Percentiles rank a stretch among this genome's conserved stretches.
These are phyloP conservation scores for Xylariaceae sp. DNA, from an alignment of 2,329 filamentous ascomycete genomes.

Conservation along the genomic window DNA sequence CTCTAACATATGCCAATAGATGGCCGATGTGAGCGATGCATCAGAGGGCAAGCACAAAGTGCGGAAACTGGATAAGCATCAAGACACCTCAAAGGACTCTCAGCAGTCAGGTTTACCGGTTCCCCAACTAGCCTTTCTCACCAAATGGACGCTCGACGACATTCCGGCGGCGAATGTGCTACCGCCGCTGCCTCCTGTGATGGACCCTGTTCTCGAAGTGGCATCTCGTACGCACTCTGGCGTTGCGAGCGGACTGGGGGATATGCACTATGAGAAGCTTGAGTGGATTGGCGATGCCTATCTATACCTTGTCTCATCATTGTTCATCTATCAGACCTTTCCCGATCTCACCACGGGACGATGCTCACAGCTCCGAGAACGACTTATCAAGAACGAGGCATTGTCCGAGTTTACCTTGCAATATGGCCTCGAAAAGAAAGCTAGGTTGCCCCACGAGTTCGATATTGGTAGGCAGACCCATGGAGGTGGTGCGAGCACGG, in stretches of 20 bases:
- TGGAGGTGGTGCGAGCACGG: constrained; percentile 33
- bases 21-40: constrained; percentile 4
- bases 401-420: constrained; percentile 61
- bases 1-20: constrained; percentile 10
- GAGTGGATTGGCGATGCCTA: constrained; percentile 90
- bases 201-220: constrained; percentile 52
- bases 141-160: constrained; percentile 46
- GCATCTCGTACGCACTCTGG: constrained; percentile 64
- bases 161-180: constrained; percentile 37
- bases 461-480: constrained; percentile 26
- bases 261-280: constrained; percentile 67
- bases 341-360: constrained; percentile 59
- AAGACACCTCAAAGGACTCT: background rate
- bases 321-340: constrained; percentile 70
- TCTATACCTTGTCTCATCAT: constrained; percentile 68
- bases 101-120: constrained; percentile 13
- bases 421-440: constrained; percentile 65
- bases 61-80: constrained; percentile 20
- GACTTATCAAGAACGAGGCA: constrained; percentile 74
- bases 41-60: constrained; percentile 21
- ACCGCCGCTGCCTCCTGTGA: constrained; percentile 57
- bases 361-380: constrained; percentile 70
- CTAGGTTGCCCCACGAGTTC: constrained; percentile 50
- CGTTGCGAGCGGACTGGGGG: constrained; percentile 32
- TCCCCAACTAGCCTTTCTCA: constrained; percentile 30